Conservation (phyloP, 768 basidiomycete genomes). For the Auricularia sp. region DNA sequence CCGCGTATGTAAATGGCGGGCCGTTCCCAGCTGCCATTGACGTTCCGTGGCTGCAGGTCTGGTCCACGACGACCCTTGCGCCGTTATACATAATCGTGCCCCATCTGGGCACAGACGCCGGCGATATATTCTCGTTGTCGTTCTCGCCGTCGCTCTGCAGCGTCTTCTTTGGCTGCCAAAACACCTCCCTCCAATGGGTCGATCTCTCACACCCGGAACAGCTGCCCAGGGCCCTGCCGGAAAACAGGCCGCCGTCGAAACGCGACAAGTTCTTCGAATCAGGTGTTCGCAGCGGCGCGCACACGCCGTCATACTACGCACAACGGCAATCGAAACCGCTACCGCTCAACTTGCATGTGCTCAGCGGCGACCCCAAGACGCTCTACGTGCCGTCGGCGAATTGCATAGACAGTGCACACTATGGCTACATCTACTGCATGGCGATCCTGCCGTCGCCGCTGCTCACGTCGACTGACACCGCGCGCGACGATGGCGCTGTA, state of each 20-base stretch:
- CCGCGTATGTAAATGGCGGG: constrained; percentile 39
- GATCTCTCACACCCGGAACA: constrained; percentile 33
- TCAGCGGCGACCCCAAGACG: constrained; percentile 12
- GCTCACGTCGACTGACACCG: constrained; percentile 6
- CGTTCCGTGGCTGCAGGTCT: constrained; percentile 41
- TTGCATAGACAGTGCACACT: constrained; percentile 83
- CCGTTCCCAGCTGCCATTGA: background rate
- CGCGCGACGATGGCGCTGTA: constrained; percentile 17
- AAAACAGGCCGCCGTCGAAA: constrained; percentile 10
- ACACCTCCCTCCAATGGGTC: constrained; percentile 88
- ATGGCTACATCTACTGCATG: constrained; percentile 90
- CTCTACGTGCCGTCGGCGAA: constrained; percentile 56
- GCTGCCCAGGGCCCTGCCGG: constrained; percentile 2
- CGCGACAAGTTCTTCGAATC: background rate
- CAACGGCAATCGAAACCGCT: constrained; percentile 11
- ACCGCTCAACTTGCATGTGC: constrained; percentile 7
- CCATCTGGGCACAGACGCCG: constrained; percentile 68
- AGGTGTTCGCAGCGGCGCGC: background rate
- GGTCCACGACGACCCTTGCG: constrained; percentile 62
- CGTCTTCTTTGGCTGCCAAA: constrained; percentile 83
- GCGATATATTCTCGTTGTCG: constrained; percentile 77
- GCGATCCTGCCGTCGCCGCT: constrained; percentile 33
- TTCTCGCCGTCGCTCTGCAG: constrained; percentile 65
- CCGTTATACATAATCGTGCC: constrained; percentile 68
- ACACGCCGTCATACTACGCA: constrained; percentile 3